Base-by-base conservation (phyloP, 2,329 filamentous ascomycete genomes). In the Alternaria solani region DNA sequence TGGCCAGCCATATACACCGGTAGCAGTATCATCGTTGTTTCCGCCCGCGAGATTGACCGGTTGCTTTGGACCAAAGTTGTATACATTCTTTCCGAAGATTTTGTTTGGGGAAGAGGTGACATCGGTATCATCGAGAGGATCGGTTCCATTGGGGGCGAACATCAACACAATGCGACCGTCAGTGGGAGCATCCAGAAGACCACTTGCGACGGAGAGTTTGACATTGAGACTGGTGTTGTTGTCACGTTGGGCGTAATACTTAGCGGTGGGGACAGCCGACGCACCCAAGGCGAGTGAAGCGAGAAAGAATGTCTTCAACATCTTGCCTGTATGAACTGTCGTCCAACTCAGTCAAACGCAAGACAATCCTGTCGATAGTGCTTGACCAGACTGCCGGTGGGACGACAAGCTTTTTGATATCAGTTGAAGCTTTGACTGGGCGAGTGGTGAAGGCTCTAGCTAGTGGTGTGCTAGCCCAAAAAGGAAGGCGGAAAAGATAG, bases 1-100 rank as follows among this genome's bases (percentile, higher is more conserved):
- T 5, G 74, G 76, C 64, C 65, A 79, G 7, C 78, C 78, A 55
- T 61, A 79, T 0, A 79, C 72, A 9, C 69, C 74, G 7, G 57
- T 66, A 12, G 62, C 64, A 4, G 72, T 75, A 34, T 61, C 66
- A 9, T 56, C 32, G 7, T 67, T 71, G 51, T 61, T 70, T 43
- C 75, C 75, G 12, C 72, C 73, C n/a, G 70, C 68, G 1, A 80
- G 59, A 1, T 53, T 67, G 14, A 75, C 55, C 0, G 64, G 56
- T 11, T 65, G 52, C 7, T 59, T 59, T 8, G 62, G 32, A 6
- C 63, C 59, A 46, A 79, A 67, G 16, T 64, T 56, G 62, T 65
- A 74, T 5, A 78, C 77, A 46, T 78, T 79, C 61, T 77, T 70
- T 39, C 78, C 78, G 56, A 74, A 80, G 49, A 79, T 75, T n/a